Evolutionary conservation across 1,139 yeast genomes (phyloP).

Genomic region (Citeromyces hawaiiensis): DNA sequence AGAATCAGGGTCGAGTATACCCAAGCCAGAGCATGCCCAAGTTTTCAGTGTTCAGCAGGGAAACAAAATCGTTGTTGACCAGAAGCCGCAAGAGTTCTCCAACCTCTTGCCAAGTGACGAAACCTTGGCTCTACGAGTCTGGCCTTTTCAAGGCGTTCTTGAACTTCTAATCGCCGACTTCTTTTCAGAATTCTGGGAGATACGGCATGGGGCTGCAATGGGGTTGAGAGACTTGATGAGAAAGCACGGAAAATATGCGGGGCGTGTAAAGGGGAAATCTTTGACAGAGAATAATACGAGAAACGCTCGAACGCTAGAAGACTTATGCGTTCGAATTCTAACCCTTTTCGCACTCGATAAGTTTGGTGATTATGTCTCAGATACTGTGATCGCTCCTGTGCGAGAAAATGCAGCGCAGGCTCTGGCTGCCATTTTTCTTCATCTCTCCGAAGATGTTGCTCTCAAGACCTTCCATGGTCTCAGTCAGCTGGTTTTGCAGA

Average conservation of each 20-base stretch:
- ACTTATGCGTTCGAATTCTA: slow-evolving; percentile 73
- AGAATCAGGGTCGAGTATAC: slow-evolving; percentile 9
- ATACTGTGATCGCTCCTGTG: slow-evolving; percentile 97
- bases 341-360: slow-evolving; percentile 86
- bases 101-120: slow-evolving; percentile 68
- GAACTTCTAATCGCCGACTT: slow-evolving; percentile 71
- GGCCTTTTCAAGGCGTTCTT: slow-evolving; percentile 98
- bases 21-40: slow-evolving; percentile 4
- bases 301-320: slow-evolving; percentile 69
- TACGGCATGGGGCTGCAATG: slow-evolving; percentile 90
- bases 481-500: slow-evolving; percentile 61
- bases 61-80: slow-evolving; percentile 74
- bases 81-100: slow-evolving; percentile 52
- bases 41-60: slow-evolving; percentile 42
- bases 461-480: slow-evolving; percentile 53
- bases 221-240: slow-evolving; percentile 82
- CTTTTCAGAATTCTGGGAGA: slow-evolving; percentile 85
- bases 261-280: slow-evolving; percentile 58
- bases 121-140: slow-evolving; percentile 64
- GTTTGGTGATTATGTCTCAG: slow-evolving; percentile 95
- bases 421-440: slow-evolving; percentile 73
- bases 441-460: slow-evolving; percentile 46
- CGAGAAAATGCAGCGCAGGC: slow-evolving; percentile 96
- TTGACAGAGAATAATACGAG: slow-evolving; percentile 47
- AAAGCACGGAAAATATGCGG: slow-evolving; percentile 80